Conservation (phyloP, 225 moss, liverwort and hornwort species). For the Straminergon stramineum region DNA sequence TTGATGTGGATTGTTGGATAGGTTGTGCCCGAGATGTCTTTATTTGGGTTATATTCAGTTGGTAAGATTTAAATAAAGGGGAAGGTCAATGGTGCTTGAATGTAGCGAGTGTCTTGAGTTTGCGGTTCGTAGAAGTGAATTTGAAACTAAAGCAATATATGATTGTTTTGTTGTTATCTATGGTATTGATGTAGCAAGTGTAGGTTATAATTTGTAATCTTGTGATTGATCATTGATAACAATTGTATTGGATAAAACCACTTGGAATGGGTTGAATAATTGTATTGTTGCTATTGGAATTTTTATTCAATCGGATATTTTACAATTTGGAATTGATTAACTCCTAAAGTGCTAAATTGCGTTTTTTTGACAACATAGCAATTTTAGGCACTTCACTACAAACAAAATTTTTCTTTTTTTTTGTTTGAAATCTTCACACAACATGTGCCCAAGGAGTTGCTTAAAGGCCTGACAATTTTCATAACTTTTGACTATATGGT, state of each 20-base stretch:
- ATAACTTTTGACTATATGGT: too few species aligned
- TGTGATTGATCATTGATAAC: background rate
- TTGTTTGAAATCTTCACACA: too few species aligned
- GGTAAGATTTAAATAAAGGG: rapidly evolving
- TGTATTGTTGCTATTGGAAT: background rate
- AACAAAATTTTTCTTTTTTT: too few species aligned
- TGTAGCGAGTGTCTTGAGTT: rapidly evolving
- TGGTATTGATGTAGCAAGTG: rapidly evolving
- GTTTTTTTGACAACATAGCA: too few species aligned
- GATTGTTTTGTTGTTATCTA: background rate
- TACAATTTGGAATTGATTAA: background rate
- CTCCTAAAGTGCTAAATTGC: too few species aligned
- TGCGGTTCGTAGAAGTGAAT: rapidly evolving
- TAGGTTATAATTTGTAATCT: background rate
- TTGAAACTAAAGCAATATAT: background rate
- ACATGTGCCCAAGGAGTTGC: too few species aligned
- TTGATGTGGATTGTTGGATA: background rate
- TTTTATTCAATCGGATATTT: background rate
- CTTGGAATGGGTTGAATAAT: background rate
- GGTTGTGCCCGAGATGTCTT: background rate
- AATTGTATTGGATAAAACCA: background rate
- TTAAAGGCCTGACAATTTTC: too few species aligned
- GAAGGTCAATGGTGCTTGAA: background rate
- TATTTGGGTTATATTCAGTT: background rate
- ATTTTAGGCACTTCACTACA: too few species aligned